Evolutionary conservation across 225 moss, liverwort and hornwort species (phyloP).

Genomic region (Antitrichia curtipendula): DNA sequence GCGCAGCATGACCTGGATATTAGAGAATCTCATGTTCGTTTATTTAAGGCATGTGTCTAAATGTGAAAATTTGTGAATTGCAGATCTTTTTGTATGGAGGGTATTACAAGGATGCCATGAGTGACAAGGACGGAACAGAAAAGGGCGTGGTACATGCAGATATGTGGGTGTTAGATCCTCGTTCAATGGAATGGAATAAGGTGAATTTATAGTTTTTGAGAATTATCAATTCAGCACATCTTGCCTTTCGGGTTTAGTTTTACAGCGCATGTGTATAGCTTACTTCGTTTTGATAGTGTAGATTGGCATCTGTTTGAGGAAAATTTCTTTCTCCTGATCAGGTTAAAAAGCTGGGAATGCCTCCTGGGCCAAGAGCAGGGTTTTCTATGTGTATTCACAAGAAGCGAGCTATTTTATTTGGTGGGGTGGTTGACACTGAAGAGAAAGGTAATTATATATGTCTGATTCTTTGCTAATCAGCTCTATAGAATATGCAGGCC

Average conservation of each 20-base stretch:
- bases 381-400: slow-evolving; percentile 83
- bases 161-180: slow-evolving; percentile 80
- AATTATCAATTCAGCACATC: not conserved
- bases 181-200: slow-evolving; percentile 74
- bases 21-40: not conserved
- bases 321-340: not conserved
- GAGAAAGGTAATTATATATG: slow-evolving; percentile 37
- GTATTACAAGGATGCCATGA: slow-evolving; percentile 60
- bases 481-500: not conserved
- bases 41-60: not conserved
- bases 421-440: slow-evolving; percentile 76
- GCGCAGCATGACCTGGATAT: not conserved
- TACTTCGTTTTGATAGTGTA: not conserved
- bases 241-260: not conserved
- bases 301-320: not conserved
- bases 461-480: not conserved
- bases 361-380: slow-evolving; percentile 74
- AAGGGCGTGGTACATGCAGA: slow-evolving; percentile 69
- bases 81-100: slow-evolving; percentile 84
- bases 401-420: slow-evolving; percentile 71
- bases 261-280: not conserved
- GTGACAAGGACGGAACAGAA: slow-evolving; percentile 63
- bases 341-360: slow-evolving; percentile 74
- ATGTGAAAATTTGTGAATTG: not conserved
- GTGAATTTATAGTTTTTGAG: slow-evolving; percentile 3